phyloP scores from a whole-genome alignment of 2,329 filamentous ascomycete genomes.

The Cordyceps pruinosa region DNA sequence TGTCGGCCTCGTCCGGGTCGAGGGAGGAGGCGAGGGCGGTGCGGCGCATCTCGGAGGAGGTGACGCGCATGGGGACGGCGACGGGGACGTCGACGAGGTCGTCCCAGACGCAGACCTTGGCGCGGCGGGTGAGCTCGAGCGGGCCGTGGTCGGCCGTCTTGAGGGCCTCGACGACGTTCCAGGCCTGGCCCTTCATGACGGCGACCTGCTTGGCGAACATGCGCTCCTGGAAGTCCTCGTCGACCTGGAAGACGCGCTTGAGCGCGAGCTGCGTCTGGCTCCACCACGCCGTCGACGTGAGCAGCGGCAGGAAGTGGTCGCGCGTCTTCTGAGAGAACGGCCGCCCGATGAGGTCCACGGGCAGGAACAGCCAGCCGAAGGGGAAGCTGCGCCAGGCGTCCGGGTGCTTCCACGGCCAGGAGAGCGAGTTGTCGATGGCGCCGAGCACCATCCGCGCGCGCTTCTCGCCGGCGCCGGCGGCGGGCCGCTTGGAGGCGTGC shows the following conservation, averaged over 20 bases:
- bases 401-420: slow-evolving; percentile 98
- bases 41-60: slow-evolving; percentile 76
- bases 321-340: slow-evolving; percentile 92
- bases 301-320: slow-evolving; percentile 88
- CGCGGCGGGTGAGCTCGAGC: slow-evolving; percentile 81
- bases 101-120: slow-evolving; percentile 95
- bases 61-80: slow-evolving; percentile 79
- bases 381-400: slow-evolving; percentile 93
- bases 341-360: slow-evolving; percentile 90
- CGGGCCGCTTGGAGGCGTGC: slow-evolving; percentile 56
- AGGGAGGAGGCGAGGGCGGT: slow-evolving; percentile 45
- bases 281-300: slow-evolving; percentile 97
- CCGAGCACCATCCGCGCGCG: slow-evolving; percentile 67
- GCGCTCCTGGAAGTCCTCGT: slow-evolving; percentile 93
- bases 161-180: slow-evolving; percentile 97
- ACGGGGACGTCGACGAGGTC: slow-evolving; percentile 94
- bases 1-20: slow-evolving; percentile 92
- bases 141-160: slow-evolving; percentile 91
- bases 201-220: slow-evolving; percentile 99
- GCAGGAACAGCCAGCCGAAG: slow-evolving; percentile 96
- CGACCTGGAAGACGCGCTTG: slow-evolving; percentile 80
- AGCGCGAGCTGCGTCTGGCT: slow-evolving; percentile 84
- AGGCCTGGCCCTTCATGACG: slow-evolving; percentile 98
- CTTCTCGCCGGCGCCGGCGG: too few relatives aligned
- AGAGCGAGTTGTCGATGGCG: slow-evolving; percentile 95